Conservation (phyloP, 768 basidiomycete species). For the Lactarius quietus region DNA sequence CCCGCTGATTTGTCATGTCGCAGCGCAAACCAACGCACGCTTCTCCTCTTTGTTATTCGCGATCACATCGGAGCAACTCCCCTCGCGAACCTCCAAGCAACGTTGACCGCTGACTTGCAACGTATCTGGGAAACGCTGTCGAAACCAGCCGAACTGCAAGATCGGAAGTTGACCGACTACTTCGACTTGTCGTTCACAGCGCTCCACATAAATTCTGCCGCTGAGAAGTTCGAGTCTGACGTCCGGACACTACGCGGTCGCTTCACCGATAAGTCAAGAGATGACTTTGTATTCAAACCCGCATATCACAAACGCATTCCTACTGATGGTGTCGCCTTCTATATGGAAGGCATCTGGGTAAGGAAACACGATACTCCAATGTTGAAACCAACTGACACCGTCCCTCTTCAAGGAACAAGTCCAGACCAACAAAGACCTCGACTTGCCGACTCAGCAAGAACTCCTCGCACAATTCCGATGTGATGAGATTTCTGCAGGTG, state of each 20-base stretch:
- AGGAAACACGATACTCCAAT: conserved; percentile 30
- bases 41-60: conserved; percentile 99
- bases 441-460: conserved; percentile 93
- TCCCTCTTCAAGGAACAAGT: conserved; percentile 26
- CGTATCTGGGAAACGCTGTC: conserved; percentile 91
- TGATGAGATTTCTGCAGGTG: conserved; percentile 87
- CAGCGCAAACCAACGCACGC: conserved; percentile 71
- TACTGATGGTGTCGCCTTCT: conserved; percentile 93
- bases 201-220: conserved; percentile 86
- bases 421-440: conserved; percentile 25
- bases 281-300: conserved; percentile 84
- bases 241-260: conserved; percentile 68
- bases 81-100: conserved; percentile 80
- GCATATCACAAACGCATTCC: conserved; percentile 96
- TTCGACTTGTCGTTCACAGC: conserved; percentile 94
- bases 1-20: neutral
- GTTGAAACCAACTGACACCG: neutral
- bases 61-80: conserved; percentile 95
- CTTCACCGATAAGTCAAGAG: conserved; percentile 65
- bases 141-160: conserved; percentile 82
- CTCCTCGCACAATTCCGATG: conserved; percentile 97
- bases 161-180: conserved; percentile 79
- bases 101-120: conserved; percentile 81
- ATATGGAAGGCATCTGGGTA: conserved; percentile 98
- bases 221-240: conserved; percentile 84